phyloP scores from a whole-genome alignment of 352 stramenopile genomes.

The Phytophthora sp. region DNA sequence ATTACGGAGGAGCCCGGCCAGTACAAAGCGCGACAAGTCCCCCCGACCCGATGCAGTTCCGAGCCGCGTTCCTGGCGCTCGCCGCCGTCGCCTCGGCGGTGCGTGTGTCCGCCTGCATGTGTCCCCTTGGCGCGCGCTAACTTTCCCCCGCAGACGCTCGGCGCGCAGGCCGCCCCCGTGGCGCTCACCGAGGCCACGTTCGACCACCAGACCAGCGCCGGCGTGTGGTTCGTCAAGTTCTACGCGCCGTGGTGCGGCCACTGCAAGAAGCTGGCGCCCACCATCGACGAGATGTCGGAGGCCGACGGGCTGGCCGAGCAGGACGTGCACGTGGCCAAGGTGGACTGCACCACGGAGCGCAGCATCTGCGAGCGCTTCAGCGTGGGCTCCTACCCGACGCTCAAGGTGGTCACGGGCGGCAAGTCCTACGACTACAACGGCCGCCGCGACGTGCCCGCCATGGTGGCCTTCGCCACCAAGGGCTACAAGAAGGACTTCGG shows the following conservation, averaged over 20 bases:
- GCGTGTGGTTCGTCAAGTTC: conserved; percentile 86
- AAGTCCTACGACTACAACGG: conserved; percentile 79
- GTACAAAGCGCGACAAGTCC: conserved; percentile 18
- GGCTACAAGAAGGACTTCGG: conserved; percentile 80
- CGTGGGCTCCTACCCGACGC: conserved; percentile 81
- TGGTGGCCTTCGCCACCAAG: conserved; percentile 56
- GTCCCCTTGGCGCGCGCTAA: background rate
- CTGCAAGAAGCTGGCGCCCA: conserved; percentile 80
- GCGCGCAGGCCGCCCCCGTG: conserved; percentile 30
- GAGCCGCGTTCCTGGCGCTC: conserved; percentile 28
- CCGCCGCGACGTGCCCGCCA: conserved; percentile 55
- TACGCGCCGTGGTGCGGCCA: conserved; percentile 88
- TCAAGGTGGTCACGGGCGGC: conserved; percentile 72
- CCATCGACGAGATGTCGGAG: conserved; percentile 63
- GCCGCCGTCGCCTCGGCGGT: conserved; percentile 30
- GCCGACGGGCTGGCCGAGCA: conserved; percentile 37
- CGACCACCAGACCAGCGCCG: conserved; percentile 55
- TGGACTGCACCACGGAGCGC: conserved; percentile 81
- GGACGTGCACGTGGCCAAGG: conserved; percentile 65
- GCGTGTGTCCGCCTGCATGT: background rate
- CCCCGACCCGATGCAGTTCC: conserved; percentile 22
- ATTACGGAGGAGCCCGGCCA: conserved; percentile 13
- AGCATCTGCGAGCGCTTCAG: conserved; percentile 82
- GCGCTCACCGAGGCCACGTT: conserved; percentile 60
- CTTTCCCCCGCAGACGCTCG: conserved; percentile 6